Conservation (phyloP, 2,329 filamentous ascomycete genomes). For the Aspergillus bombycis region DNA sequence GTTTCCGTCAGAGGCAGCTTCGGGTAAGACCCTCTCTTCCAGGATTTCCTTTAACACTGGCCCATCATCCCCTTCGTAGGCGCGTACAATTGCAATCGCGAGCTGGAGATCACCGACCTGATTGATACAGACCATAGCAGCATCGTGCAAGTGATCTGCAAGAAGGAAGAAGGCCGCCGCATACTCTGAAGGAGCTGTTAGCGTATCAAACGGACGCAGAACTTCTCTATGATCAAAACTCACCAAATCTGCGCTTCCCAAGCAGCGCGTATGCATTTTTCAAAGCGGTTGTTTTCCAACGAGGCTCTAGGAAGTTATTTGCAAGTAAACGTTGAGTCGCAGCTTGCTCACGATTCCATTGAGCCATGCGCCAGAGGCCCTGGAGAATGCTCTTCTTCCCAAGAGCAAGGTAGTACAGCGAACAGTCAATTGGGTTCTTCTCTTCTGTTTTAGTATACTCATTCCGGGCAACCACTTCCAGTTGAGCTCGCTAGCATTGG, state of each 20-base stretch:
- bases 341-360: conserved; percentile 81
- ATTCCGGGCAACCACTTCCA: conserved; percentile 88
- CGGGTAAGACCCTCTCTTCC: conserved; percentile 74
- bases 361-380: conserved; percentile 92
- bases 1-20: conserved; percentile 80
- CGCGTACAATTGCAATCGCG: conserved; percentile 82
- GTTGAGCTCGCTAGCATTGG: conserved; percentile 66
- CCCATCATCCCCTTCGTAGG: conserved; percentile 84
- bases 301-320: conserved; percentile 87
- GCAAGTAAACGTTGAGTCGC: conserved; percentile 77
- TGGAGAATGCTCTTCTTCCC: conserved; percentile 88
- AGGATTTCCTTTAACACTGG: conserved; percentile 74
- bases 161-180: conserved; percentile 95
- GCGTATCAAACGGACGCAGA: background rate
- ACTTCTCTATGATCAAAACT: conserved; percentile 26
- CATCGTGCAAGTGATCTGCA: conserved; percentile 81
- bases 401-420: conserved; percentile 86
- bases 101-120: conserved; percentile 88
- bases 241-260: conserved; percentile 84
- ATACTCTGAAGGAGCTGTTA: conserved; percentile 65
- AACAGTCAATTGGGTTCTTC: conserved; percentile 89
- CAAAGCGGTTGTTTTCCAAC: conserved; percentile 85
- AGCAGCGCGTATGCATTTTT: conserved; percentile 97
- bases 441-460: conserved; percentile 88
- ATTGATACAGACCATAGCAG: conserved; percentile 81